Evolutionary conservation across 2,329 filamentous ascomycete species (phyloP), one percentile per base, ranked within the genome.

Genomic region (Cladorrhinum sp.): DNA sequence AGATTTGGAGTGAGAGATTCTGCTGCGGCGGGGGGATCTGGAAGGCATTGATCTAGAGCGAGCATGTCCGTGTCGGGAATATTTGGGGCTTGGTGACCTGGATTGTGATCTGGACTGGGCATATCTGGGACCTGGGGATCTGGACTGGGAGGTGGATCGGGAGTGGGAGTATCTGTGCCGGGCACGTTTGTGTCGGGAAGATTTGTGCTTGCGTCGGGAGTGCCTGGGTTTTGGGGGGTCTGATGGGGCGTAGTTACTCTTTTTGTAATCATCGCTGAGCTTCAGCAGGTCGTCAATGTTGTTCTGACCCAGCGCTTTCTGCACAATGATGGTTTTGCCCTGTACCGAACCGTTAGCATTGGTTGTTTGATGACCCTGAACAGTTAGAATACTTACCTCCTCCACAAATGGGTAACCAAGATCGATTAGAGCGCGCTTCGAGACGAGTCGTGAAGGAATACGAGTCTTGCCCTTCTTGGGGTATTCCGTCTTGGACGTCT

Each of bases 221-320:
- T 18, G 18, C 18, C n/a, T 46, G 42, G 42, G 42, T 18, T 8
- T 46, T 46, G 42, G 23, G 24, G 16, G 21, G 18, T 12, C 8
- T 23, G 24, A 18, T 20, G 54, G 54, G 54, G 54, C 18, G 39
- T 5, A 70, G 79, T 70, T 69, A 84, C 82, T 79, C 70, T 83
- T 82, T 71, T 83, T 87, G 75, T 91, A 92, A 30, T 89, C 86
- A 69, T 92, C 90, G 74, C 91, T 96, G 55, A 92, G 80, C 69
- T 86, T 88, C 68, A 97, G 89, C 50, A 97, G 82, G 69, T 96
- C 90, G 68, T 97, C 92, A 65, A 97, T 97, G 68, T 96, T 92
- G 18, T 94, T 86, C 68, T 96, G 93, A 16, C 91, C 90, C 4
- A 98, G 82, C 9, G 94, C 93, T 71, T 91, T 89, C 67, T 90